phyloP scores from a whole-genome alignment of 495 filamentous ascomycete genomes.

The Xylaria palmicola region DNA sequence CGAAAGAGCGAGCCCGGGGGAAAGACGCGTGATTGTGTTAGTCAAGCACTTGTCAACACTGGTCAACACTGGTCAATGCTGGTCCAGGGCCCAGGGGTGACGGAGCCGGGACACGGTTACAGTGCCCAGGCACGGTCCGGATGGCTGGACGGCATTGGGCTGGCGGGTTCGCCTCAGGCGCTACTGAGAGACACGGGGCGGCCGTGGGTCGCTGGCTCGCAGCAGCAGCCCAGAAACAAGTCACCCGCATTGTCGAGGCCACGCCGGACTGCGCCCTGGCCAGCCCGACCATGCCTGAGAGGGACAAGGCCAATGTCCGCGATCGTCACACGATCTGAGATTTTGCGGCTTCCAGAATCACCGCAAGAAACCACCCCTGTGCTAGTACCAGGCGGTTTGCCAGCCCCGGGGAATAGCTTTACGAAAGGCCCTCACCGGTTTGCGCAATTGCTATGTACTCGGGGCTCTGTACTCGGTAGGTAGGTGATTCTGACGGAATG shows the following conservation, averaged over 20 bases:
- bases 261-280: constrained; percentile 3
- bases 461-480: too few relatives aligned
- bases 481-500: neutral
- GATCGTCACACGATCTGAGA: constrained; percentile 18
- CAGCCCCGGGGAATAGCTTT: constrained; percentile 11
- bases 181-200: constrained; percentile 10
- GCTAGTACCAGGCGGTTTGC: constrained; percentile 20
- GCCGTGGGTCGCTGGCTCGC: neutral
- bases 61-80: too few relatives aligned
- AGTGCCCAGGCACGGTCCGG: constrained; percentile 13
- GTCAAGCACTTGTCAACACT: too few relatives aligned
- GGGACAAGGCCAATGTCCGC: constrained; percentile 12
- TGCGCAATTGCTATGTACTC: too few relatives aligned
- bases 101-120: constrained; percentile 8
- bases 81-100: neutral
- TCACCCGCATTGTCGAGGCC: constrained; percentile 12
- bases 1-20: constrained; percentile 6
- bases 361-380: constrained; percentile 19
- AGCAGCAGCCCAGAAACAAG: constrained; percentile 6
- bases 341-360: constrained; percentile 19
- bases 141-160: constrained; percentile 9
- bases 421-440: too few relatives aligned
- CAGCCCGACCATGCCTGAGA: constrained; percentile 15
- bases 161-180: neutral
- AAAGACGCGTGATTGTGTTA: constrained; percentile 15